Conservation (phyloP, 306 rosid genomes). For the Rosa persica region DNA sequence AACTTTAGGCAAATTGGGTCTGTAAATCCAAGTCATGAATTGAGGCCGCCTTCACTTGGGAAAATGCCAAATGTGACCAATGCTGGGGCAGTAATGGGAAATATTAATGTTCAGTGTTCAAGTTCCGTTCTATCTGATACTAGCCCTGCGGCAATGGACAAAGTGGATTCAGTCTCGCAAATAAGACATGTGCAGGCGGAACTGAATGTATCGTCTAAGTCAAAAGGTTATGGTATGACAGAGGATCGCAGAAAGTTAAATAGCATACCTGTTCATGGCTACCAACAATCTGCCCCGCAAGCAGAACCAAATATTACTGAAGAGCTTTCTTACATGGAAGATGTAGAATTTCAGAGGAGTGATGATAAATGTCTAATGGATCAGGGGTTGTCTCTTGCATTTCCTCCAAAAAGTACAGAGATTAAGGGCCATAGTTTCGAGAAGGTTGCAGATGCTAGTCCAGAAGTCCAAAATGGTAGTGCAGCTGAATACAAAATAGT, state of each 20-base stretch:
- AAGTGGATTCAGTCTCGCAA: constrained; percentile 33
- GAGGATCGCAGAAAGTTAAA: constrained; percentile 18
- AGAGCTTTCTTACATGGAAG: constrained; percentile 32
- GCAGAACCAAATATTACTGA: constrained; percentile 33
- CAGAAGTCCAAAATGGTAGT: constrained; percentile 23
- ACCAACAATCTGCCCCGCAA: constrained; percentile 18
- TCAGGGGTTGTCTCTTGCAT: constrained; percentile 15
- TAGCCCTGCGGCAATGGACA: constrained; percentile 15
- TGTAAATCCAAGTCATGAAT: constrained; percentile 30
- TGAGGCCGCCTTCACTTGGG: constrained; percentile 31
- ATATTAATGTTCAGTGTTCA: constrained; percentile 13
- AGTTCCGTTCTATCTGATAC: constrained; percentile 16
- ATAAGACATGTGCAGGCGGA: constrained; percentile 25
- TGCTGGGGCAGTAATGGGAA: constrained; percentile 27
- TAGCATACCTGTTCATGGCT: constrained; percentile 22
- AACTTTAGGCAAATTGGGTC: constrained; percentile 38
- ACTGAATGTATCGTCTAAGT: constrained; percentile 19
- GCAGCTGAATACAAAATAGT: constrained; percentile 27
- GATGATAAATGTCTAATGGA: constrained; percentile 24
- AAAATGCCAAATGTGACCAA: constrained; percentile 28
- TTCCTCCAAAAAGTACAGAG: constrained; percentile 16
- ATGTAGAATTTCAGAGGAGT: constrained; percentile 20
- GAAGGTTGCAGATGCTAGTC: constrained; percentile 29
- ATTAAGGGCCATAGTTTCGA: constrained; percentile 20
- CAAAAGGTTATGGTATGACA: constrained; percentile 24